Conservation (phyloP, 2,329 filamentous ascomycete genomes). For the Aspergillus phoenicis region DNA sequence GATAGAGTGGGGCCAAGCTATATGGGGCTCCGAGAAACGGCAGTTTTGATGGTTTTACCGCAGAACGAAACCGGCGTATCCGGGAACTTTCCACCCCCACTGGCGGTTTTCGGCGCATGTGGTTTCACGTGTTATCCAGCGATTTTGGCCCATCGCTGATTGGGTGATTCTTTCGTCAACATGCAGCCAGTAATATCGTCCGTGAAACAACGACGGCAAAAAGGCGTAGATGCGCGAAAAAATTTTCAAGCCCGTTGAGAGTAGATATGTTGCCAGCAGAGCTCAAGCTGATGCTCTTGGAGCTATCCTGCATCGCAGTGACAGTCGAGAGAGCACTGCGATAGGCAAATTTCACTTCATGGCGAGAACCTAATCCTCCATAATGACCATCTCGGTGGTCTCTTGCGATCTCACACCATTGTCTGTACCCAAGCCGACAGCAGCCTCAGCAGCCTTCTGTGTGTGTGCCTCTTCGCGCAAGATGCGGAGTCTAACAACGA, state of each 20-base stretch:
- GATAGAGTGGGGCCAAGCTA: conserved; percentile 22
- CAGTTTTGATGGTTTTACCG: conserved; percentile 27
- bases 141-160: conserved; percentile 18
- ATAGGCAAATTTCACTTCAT: neutral
- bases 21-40: conserved; percentile 33
- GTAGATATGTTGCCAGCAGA: neutral
- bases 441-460: conserved; percentile 82
- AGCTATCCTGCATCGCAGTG: conserved; percentile 3
- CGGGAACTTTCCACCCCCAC: conserved; percentile 13
- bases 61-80: conserved; percentile 30
- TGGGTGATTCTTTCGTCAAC: conserved; percentile 17
- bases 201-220: conserved; percentile 18
- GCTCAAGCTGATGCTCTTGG: neutral
- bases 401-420: conserved; percentile 57
- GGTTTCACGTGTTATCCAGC: conserved; percentile 24
- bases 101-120: conserved; percentile 35
- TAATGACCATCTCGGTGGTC: conserved; percentile 37
- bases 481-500: conserved; percentile 67
- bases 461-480: conserved; percentile 83
- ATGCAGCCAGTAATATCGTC: conserved; percentile 20
- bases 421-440: conserved; percentile 70
- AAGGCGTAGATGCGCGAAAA: conserved; percentile 8
- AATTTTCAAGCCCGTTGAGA: conserved; percentile 2
- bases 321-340: neutral
- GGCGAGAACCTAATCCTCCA: conserved; percentile 39